A percentile compares a stretch with the other conserved stretches of the same genome.
Evolutionary conservation across 2,329 filamentous ascomycete species (phyloP).

Genomic region (Phialophora macrospora): DNA sequence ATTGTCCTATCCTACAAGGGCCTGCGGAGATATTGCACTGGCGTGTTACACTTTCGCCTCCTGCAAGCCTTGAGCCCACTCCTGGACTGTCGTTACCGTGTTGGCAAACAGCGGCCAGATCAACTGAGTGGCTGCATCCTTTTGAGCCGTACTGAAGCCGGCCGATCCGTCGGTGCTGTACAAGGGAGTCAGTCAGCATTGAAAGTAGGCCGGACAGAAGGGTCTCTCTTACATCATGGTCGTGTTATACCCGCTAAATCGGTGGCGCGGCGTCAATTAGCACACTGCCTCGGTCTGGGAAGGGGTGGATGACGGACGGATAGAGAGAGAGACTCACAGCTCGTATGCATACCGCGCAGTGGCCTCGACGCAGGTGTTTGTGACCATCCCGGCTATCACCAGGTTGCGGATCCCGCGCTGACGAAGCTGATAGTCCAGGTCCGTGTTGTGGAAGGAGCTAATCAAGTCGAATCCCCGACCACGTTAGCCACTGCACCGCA

Average conservation of each 20-base stretch:
- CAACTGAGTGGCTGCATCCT: slow-evolving; percentile 6
- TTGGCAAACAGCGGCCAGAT: slow-evolving; percentile 20
- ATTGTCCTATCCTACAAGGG: too few species aligned
- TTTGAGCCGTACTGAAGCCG: slow-evolving; percentile 12
- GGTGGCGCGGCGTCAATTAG: not conserved
- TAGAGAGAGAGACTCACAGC: slow-evolving; percentile 9
- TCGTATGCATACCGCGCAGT: slow-evolving; percentile 46
- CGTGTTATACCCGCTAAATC: slow-evolving; percentile 6
- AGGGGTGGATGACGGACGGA: not conserved
- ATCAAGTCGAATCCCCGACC: too few species aligned
- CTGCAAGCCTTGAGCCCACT: slow-evolving; percentile 14
- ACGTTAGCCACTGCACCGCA: too few species aligned
- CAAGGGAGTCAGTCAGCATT: not conserved
- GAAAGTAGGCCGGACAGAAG: not conserved
- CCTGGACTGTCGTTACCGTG: not conserved
- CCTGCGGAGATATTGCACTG: too few species aligned
- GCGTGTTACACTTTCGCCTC: not conserved
- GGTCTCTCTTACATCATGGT: slow-evolving; percentile 15
- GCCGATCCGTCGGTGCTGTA: slow-evolving; percentile 13
- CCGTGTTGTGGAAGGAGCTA: slow-evolving; percentile 46
- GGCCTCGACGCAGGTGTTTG: slow-evolving; percentile 45
- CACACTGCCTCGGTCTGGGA: not conserved
- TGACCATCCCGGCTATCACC: slow-evolving; percentile 42
- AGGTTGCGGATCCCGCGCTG: slow-evolving; percentile 44
- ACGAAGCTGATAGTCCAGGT: slow-evolving; percentile 45